Evolutionary conservation across 176 grass and related monocot species (phyloP), one percentile per base, ranked within the genome.

Genomic region (Juncus effusus): DNA sequence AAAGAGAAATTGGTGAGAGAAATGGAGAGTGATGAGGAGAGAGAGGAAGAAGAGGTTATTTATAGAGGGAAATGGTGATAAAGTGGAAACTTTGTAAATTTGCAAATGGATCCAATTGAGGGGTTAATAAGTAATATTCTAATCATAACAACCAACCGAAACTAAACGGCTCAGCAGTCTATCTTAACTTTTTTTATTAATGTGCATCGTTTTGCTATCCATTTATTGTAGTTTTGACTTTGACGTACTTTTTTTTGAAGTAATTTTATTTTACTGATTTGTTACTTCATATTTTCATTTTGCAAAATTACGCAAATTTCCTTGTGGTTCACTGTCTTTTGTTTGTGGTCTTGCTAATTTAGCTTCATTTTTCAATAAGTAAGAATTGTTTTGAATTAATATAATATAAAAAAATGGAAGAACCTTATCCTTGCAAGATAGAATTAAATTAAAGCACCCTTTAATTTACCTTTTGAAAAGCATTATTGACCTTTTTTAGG

Each of bases 191-290:
- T 11, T 57, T 57, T 38, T 11, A 38, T 69, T 39, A 55, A 12
- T 13, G 16, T 70, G 52, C 67, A 51, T 70, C 19, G 67, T 40
- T 70, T 42, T 70, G 67, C 52, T 70, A 70, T 55, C 67, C 53
- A 59, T 72, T 58, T 44, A 72, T 57, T 72, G 68, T 41, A 59
- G 38, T 72, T 56, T 72, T 72, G 68, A 72, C 54, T 72, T 72
- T 11, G 38, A 45, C 10, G 28, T 59, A 47, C 52, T 42, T 58
- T 40, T 36, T 72, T 16, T 58, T 16, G 3, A 72, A 72, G 68
- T 56, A 72, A 47, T 45, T 71, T 71, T 58, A 28, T 6, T 4
- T 38, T 19, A 71, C 51, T 70, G n/a, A 57, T 70, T 42, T 57
- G 10, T 57, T 57, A 70, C 7, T 70, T 8, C 35, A 69, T 14